Base-by-base conservation (phyloP, 2,329 filamentous ascomycete species). In the Cordyceps farinosa region DNA sequence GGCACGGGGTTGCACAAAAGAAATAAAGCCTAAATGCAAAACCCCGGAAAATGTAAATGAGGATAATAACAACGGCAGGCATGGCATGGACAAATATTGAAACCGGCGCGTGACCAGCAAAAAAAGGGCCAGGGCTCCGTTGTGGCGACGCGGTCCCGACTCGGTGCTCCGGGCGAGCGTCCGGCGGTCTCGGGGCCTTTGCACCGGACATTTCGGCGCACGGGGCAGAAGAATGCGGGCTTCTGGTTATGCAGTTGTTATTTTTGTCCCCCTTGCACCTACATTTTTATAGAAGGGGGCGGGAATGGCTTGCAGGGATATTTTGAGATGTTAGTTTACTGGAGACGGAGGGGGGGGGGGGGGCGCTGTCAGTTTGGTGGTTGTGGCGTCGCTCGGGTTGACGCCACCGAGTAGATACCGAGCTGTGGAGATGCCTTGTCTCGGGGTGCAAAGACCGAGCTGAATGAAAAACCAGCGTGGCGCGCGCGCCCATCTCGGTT, bases 381-480 rank as follows among this genome's bases (percentile, higher is more conserved):
- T 9, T 15, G 7, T 3, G 2, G 4, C 11, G 11, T 40, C 22
- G 22, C 5, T 40, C 38, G 38, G 38, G 38, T 13, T 4, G 13
- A 5, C 38, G 38, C 38, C 3, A 11, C 54, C 54, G 54, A 56
- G 38, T 40, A n/a, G 50, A 9, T 13, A 44, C 42, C 55, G 44
- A 50, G 32, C 1, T 9, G 52, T 42, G 42, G 42, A 34, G 10
- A 29, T 3, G 27, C 38, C 13, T n/a, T 1, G 38, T 54, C 30
- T 61, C 50, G 59, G 44, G 59, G 11, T n/a, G 10, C 10, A 44
- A 54, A 55, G n/a, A 30, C 59, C 59, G 59, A 61, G 13, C 1
- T 5, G 11, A 30, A 22, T 22, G 22, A 22, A 22, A 22, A 22
- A 22, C 22, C 22, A 22, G 22, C 22, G 22, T 22, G 22, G 22